These are phyloP conservation scores for Tetrahymena malaccensis DNA, from an alignment of 73 alveolate species.

Conservation along the genomic window DNA sequence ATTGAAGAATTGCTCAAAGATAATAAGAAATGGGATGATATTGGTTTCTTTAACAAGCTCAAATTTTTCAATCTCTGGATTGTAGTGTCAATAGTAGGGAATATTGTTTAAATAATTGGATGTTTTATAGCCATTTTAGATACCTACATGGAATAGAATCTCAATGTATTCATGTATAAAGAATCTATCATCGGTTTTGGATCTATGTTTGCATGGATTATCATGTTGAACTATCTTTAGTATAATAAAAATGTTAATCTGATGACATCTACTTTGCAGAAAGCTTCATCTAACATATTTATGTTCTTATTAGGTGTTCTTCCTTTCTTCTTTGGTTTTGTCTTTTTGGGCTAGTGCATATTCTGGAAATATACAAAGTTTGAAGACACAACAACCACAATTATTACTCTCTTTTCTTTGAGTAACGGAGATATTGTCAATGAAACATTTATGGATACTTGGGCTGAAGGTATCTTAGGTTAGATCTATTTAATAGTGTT, in stretches of 20 bases:
- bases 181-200: conserved; percentile 32
- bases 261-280: conserved; percentile 10
- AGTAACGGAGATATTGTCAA: conserved; percentile 16
- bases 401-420: conserved; percentile 17
- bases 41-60: background rate
- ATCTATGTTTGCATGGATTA: conserved; percentile 25
- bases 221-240: conserved; percentile 5
- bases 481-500: conserved; percentile 11
- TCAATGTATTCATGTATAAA: background rate
- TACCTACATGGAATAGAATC: background rate
- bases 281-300: conserved; percentile 16
- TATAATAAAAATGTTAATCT: conserved; percentile 15
- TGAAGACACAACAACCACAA: background rate
- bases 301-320: conserved; percentile 31
- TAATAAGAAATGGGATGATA: background rate
- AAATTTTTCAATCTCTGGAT: conserved; percentile 13
- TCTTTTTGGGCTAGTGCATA: conserved; percentile 8
- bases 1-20: background rate
- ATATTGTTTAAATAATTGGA: conserved; percentile 12
- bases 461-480: conserved; percentile 27
- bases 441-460: conserved; percentile 14
- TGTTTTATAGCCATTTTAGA: conserved; percentile 20
- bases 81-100: conserved; percentile 9
- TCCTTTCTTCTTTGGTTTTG: conserved; percentile 34
- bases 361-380: conserved; percentile 26